Percentiles rank a stretch among this genome's conserved stretches.
Evolutionary conservation across 306 rosid genomes (phyloP).

Genomic region (Sechiopsis laciniata): DNA sequence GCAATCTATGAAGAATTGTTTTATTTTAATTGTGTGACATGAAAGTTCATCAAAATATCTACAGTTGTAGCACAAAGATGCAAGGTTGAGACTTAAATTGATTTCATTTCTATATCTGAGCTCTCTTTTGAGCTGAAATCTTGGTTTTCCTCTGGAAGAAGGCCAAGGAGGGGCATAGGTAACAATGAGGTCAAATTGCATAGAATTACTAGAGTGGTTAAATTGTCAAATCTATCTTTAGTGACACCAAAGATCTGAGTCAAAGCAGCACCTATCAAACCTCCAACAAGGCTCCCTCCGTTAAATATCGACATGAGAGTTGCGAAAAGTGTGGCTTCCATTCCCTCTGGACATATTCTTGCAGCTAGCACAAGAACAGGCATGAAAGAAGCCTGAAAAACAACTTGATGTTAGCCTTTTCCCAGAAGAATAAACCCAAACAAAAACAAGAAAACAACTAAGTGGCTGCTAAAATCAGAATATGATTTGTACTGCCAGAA

Average conservation of each 20-base stretch:
- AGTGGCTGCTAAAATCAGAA: too few relatives aligned
- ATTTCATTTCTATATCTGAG: constrained; percentile 66
- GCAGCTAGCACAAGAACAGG: constrained; percentile 97
- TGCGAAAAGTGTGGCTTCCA: constrained; percentile 98
- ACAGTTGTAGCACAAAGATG: constrained; percentile 4
- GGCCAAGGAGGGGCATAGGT: constrained; percentile 90
- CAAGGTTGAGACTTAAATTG: constrained; percentile 38
- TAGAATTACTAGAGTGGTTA: constrained; percentile 62
- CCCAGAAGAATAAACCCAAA: neutral
- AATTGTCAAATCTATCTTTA: constrained; percentile 75
- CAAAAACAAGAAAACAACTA: too few relatives aligned
- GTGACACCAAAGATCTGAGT: constrained; percentile 81
- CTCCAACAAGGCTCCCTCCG: constrained; percentile 92
- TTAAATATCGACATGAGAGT: constrained; percentile 94
- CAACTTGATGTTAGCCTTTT: neutral
- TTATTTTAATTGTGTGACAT: neutral
- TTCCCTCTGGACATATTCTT: constrained; percentile 90
- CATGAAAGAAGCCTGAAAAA: constrained; percentile 79
- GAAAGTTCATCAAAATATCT: neutral
- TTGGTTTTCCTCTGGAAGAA: constrained; percentile 58
- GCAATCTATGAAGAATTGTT: neutral
- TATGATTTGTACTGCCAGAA: too few relatives aligned
- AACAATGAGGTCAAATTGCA: constrained; percentile 86
- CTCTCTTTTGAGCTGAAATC: constrained; percentile 40
- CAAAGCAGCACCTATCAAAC: constrained; percentile 85